Base-by-base conservation (phyloP, 2,329 filamentous ascomycete genomes). In the Diaporthe sp. region DNA sequence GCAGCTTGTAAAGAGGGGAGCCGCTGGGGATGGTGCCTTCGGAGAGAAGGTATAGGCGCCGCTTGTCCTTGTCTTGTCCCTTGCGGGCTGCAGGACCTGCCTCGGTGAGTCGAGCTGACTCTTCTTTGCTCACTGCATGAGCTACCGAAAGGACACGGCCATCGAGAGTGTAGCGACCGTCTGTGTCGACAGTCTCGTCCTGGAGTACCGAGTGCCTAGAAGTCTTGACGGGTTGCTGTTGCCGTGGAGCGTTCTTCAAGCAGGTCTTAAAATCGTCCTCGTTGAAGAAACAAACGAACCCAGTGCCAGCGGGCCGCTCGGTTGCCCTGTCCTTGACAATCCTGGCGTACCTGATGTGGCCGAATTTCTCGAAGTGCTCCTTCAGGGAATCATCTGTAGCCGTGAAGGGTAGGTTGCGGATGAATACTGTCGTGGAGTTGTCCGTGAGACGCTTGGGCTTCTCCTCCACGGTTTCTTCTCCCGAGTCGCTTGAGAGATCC, bases 351-450 rank as follows among this genome's bases (percentile, higher is more conserved):
- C 96, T 91, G 53, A 98, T 88, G n/a, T 90, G 90, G 37, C 97
- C 97, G 81, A 99, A 98, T 80, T 93, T 89, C n/a, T 88, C 87
- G 81, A 99, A 99, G 83, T 98, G 96, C 70, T 92, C 89, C 82
- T 96, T 94, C 60, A 99, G 90, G 67, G 92, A 89, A 71, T 95
- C 93, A 80, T 99, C 96, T 25, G 94, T 94, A 58, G 92, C 92
- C 2, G 94, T 95, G 84, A 98, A 99, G 0, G 97, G 96, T 17
- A 99, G 87, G 82, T 99, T 99, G 79, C 97, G 95, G 80, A 99
- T 90, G 85, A 99, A 99, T 20, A 98, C 85, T 0, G 96, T 98
- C 49, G 91, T 91, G 2, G 91, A 91, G 80, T 95, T 94, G 82
- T 94, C 91, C 22, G 87, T 89, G 37, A 83, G 85, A 76, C 82